Evolutionary conservation across 768 basidiomycete genomes (phyloP), one percentile per base, ranked within the genome.

Genomic region (Pisolithus microcarpus): DNA sequence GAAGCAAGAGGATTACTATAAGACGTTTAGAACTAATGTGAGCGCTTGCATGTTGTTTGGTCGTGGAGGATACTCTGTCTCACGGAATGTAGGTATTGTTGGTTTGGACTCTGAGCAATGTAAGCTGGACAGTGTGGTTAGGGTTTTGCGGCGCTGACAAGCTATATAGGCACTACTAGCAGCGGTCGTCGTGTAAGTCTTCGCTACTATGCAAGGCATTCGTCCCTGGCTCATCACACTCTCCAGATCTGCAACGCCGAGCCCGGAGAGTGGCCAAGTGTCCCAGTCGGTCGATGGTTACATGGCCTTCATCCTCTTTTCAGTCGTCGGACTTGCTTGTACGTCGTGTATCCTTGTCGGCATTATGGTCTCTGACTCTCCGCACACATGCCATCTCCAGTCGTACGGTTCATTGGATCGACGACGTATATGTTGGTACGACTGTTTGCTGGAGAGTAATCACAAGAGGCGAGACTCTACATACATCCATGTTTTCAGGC

Each of bases 41-140:
- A 62, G 78, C 59, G 23, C 23, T 37, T 46, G 24, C 28, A 15
- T 30, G 39, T 21, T 42, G 16, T 16, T 30, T 40, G 13, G 39
- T 7, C 23, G 52, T 52, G 4, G 36, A 55, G 43, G 39, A 51
- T 63, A 62, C 26, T 4, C 49, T 26, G 46, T 43, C 43, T 44
- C 52, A 30, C 5, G 18, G 28, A 23, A 24, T 55, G 13, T 53
- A 74, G 76, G 89, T 95, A 7, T 66, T 97, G 57, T 72, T 97
- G 53, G 79, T 83, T 7, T 99, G 93, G 92, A 87, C 87, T 8
- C 69, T 97, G 62, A 83, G 84, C 43, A 96, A 96, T 68, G 85
- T 87, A 28, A 18, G 63, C 65, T 28, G 18, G 28, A 65, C 46
- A 76, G 72, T 48, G 53, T 21, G 46, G 46, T 45, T 23, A 6